Evolutionary conservation across 768 basidiomycete genomes (phyloP).

Genomic region (Boletus sp.): DNA sequence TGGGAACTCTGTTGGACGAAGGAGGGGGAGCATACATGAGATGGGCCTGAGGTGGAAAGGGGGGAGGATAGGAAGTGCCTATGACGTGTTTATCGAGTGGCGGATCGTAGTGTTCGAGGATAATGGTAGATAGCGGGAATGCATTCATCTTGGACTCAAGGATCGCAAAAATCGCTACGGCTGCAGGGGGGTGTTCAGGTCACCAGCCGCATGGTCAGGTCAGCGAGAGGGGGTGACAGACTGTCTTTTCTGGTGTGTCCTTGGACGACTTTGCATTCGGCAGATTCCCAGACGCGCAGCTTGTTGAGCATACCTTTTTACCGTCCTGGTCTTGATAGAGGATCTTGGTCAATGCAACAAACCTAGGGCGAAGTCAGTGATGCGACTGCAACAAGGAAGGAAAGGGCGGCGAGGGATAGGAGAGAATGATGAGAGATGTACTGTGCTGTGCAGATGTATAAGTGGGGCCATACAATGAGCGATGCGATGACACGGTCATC

Average conservation of each 20-base stretch:
- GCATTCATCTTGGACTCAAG: slow-evolving; percentile 70
- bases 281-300: slow-evolving; percentile 82
- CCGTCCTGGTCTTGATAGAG: slow-evolving; percentile 79
- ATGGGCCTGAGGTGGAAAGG: background rate
- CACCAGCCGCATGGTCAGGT: no score
- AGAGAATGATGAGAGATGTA: no score
- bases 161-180: slow-evolving; percentile 81
- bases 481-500: no score
- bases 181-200: slow-evolving; percentile 29
- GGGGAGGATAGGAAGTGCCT: slow-evolving; percentile 42
- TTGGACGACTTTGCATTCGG: slow-evolving; percentile 81
- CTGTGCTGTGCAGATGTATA: no score
- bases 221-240: slow-evolving; percentile 29
- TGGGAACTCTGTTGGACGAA: slow-evolving; percentile 46
- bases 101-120: no score
- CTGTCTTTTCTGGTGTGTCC: slow-evolving; percentile 80
- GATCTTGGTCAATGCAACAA: slow-evolving; percentile 82
- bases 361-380: slow-evolving; percentile 62
- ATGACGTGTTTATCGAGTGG: slow-evolving; percentile 73
- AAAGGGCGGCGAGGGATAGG: no score
- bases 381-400: no score
- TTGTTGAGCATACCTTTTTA: slow-evolving; percentile 47
- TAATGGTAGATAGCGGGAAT: slow-evolving; percentile 77
- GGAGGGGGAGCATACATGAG: no score
- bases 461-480: no score